Base-by-base conservation (phyloP, 2,329 filamentous ascomycete genomes). In the Chalaropsis thielavioides region DNA sequence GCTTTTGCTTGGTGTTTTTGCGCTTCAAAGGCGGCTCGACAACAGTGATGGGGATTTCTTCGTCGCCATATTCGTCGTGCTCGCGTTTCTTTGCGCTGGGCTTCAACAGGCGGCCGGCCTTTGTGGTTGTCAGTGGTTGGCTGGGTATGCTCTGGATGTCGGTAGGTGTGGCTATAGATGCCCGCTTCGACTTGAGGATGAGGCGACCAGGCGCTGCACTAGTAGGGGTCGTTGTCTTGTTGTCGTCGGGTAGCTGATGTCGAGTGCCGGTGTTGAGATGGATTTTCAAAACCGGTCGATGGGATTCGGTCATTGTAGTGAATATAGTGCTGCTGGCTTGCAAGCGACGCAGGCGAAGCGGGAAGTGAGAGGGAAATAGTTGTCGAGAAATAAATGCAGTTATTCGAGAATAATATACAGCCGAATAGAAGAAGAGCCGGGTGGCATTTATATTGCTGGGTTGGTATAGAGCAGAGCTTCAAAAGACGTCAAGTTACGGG, bases 11-110 rank as follows among this genome's bases (percentile, higher is more conserved):
- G 40, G 62, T 63, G 35, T 67, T 67, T 71, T 81, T 83, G 67
- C 82, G 82, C 6, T 73, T 73, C 22, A 77, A 73, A 44, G 74
- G 71, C 49, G 63, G 68, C n/a, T 73, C 68, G 27, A 73, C 72
- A 17, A 73, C 69, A n/a, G 75, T 71, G 49, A 72, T 71, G 44
- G 73, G 71, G 44, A 76, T 76, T 24, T 75, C 74, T 31, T 80
- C 80, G 62, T 80, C 79, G 17, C 81, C 80, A 46, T 76, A 76
- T 43, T 83, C 80, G 56, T 83, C 79, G 68, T 80, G 79, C n/a
- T 76, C 74, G 44, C 83, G 81, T 75, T 87, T 87, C 75, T 84
- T 86, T 67, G 78, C 79, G 8, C 81, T 83, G 5, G 84, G 83
- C 69, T 84, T 86, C 15, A 81, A 76, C 31, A 81, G 77, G 56